Conservation (phyloP, 345 rosid genomes). For the Moricandia arvensis region DNA sequence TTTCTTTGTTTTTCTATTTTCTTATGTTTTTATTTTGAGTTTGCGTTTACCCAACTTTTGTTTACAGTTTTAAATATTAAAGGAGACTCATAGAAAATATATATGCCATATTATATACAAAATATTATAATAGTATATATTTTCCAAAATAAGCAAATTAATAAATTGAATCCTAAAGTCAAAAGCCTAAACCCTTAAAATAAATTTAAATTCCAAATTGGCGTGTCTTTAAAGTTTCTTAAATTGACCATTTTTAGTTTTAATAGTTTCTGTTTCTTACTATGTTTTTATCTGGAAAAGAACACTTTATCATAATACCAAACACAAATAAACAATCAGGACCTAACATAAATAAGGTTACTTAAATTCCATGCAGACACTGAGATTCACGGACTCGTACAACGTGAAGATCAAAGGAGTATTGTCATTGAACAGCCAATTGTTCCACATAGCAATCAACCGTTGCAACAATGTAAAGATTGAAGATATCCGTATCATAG, state of each 20-base stretch:
- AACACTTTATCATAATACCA: background rate
- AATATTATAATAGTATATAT: background rate
- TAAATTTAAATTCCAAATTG: background rate
- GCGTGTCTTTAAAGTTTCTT: background rate
- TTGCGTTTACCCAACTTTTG: background rate
- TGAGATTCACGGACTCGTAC: conserved; percentile 39
- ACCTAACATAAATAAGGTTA: background rate
- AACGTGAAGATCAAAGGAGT: conserved; percentile 47
- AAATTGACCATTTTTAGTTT: background rate
- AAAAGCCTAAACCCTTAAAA: background rate
- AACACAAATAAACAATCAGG: background rate
- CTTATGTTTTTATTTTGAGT: background rate
- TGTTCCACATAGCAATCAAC: conserved; percentile 49
- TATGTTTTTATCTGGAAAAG: background rate
- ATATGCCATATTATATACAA: background rate
- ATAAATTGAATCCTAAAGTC: background rate
- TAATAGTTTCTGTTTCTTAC: background rate
- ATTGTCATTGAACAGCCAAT: conserved; percentile 55
- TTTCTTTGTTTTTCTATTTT: background rate
- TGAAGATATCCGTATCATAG: conserved; percentile 42
- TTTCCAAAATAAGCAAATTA: background rate
- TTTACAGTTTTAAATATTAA: background rate
- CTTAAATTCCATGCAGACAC: background rate
- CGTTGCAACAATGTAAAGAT: conserved; percentile 46
- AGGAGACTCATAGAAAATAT: background rate